Evolutionary conservation across 1,284 basidiomycete genomes (phyloP), one percentile per base, ranked within the genome.

Genomic region (Leccinum cinnamomeum): DNA sequence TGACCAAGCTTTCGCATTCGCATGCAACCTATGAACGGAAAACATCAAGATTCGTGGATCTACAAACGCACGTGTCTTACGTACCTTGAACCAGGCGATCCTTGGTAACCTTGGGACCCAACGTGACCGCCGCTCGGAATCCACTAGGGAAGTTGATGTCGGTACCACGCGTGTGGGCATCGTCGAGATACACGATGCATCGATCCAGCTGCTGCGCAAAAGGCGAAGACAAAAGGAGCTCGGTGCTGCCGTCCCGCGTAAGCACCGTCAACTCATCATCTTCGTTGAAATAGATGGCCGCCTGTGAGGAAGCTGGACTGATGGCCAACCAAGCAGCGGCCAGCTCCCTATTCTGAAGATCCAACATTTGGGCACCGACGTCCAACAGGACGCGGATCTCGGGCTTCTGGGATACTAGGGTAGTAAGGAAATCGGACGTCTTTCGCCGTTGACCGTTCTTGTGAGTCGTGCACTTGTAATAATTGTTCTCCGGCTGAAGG

Each of bases 361-460:
- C 53, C 12, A 55, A 35, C 53, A 55, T 55, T 55, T 55, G 53
- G 16, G 53, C 33, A 55, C 53, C 53, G 20, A 55, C 53, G 14
- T 55, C 53, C 53, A 55, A 37, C 2, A 55, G 53, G 33, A 55
- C 53, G 7, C 53, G 53, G 20, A 55, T 55, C 20, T 18, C 33
- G n/a, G 53, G 33, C 16, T 55, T 14, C 20, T 55, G 53, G 18
- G 53, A 12, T 16, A 55, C 53, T 8, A 55, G 20, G 20, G 16
- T 55, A 1, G 16, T 1, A 12, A 55, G 53, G 20, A 55, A 55
- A 6, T 55, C 18, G 33, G 18, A 20, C 5, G 53, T 37, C 18
- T 18, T 37, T 37, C 53, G 18, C 14, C 53, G 53, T 10, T 55
- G 20, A 7, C 53, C 53, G n/a, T 16, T 55, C n/a, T 35, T 3